phyloP scores from a whole-genome alignment of 306 rosid species.

The Casuarina equisetifolia region DNA sequence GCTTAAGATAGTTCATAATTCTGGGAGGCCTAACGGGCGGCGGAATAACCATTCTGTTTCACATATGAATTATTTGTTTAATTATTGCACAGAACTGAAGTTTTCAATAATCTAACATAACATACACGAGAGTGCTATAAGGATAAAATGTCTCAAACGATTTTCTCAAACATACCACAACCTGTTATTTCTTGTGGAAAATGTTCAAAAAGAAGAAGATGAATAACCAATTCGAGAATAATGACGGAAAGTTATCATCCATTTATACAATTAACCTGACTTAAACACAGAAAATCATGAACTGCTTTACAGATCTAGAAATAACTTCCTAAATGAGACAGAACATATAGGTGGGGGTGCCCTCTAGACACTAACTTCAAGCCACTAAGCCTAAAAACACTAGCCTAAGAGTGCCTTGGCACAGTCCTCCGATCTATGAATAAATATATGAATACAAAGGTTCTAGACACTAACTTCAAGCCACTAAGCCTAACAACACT shows the following conservation, averaged over 20 bases:
- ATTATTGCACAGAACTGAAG: background rate
- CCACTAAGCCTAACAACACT: background rate
- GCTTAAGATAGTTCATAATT: conserved; percentile 67
- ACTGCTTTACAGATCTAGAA: background rate
- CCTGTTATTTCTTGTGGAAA: background rate
- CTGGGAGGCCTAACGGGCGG: conserved; percentile 68
- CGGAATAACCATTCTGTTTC: conserved; percentile 68
- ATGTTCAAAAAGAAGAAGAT: background rate
- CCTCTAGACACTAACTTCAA: background rate
- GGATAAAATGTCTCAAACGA: background rate
- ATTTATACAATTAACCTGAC: background rate
- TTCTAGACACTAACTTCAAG: background rate
- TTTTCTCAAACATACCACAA: background rate
- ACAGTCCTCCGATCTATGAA: background rate
- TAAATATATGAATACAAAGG: background rate
- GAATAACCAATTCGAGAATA: background rate
- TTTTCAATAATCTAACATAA: background rate
- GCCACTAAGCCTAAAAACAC: background rate
- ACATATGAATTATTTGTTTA: conserved; percentile 8
- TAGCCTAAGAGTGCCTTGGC: background rate
- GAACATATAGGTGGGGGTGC: background rate
- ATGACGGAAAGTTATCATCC: background rate
- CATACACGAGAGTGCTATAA: background rate
- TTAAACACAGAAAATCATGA: background rate
- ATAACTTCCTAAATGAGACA: background rate